These are phyloP conservation scores for Alternaria dauci DNA, from an alignment of 2,329 filamentous ascomycete genomes.

Conservation along the genomic window DNA sequence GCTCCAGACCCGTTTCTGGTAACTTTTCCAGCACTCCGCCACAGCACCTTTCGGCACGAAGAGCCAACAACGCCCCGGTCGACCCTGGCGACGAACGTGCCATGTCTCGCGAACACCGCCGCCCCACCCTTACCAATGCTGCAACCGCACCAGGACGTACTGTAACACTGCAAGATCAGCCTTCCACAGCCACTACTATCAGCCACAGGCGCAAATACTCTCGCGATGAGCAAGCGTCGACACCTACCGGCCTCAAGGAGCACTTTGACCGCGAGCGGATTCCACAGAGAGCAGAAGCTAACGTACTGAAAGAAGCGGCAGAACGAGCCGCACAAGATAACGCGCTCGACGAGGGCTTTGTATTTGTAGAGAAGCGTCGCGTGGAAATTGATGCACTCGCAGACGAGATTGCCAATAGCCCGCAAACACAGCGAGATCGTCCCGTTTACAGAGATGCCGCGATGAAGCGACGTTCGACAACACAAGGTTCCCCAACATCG, in stretches of 20 bases:
- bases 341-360: constrained; percentile 91
- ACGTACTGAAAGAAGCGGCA: constrained; percentile 57
- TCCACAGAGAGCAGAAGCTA: constrained; percentile 51
- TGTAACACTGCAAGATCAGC: constrained; percentile 47
- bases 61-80: constrained; percentile 46
- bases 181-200: constrained; percentile 46
- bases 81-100: constrained; percentile 46
- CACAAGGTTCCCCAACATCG: constrained; percentile 75
- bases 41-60: constrained; percentile 34
- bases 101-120: constrained; percentile 52
- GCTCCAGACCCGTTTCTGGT: constrained; percentile 42
- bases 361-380: constrained; percentile 91
- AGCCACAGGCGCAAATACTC: constrained; percentile 71
- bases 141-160: constrained; percentile 57
- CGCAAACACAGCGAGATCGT: constrained; percentile 61
- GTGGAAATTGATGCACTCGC: constrained; percentile 98
- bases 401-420: constrained; percentile 89
- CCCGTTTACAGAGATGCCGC: constrained; percentile 65
- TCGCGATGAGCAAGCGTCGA: constrained; percentile 54
- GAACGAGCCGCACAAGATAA: constrained; percentile 83
- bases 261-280: constrained; percentile 55
- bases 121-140: constrained; percentile 55
- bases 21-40: constrained; percentile 38
- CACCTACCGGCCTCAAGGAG: constrained; percentile 59
- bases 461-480: constrained; percentile 78